A percentile compares a stretch with the other conserved stretches of the same genome.
Conservation (phyloP, 2,329 filamentous ascomycete genomes). For the Fusarium dimerum region DNA sequence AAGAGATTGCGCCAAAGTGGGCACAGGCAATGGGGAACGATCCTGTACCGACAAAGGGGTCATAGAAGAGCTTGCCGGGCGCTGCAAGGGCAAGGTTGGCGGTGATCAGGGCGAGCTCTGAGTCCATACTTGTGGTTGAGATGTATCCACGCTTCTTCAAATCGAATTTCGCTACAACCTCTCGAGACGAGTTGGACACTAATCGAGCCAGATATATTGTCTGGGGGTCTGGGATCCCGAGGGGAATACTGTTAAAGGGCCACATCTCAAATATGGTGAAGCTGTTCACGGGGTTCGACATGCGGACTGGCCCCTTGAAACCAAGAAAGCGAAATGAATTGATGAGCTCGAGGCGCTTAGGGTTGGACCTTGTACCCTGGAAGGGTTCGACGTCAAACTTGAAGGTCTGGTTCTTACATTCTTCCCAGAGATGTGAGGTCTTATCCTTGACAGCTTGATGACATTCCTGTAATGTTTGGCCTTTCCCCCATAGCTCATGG, state of each 20-base stretch:
- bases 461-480: conserved; percentile 64
- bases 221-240: conserved; percentile 55
- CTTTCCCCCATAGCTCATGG: conserved; percentile 86
- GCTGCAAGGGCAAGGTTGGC: conserved; percentile 85
- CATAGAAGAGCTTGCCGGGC: conserved; percentile 85
- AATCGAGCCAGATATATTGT: conserved; percentile 71
- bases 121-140: conserved; percentile 95
- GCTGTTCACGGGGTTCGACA: conserved; percentile 71
- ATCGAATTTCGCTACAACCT: conserved; percentile 73
- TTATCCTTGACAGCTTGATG: conserved; percentile 63
- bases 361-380: conserved; percentile 66
- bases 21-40: conserved; percentile 89
- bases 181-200: conserved; percentile 66
- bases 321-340: conserved; percentile 77
- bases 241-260: conserved; percentile 53
- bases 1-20: conserved; percentile 81
- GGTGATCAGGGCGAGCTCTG: conserved; percentile 86
- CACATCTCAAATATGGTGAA: conserved; percentile 87
- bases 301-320: conserved; percentile 75
- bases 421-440: conserved; percentile 65
- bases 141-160: conserved; percentile 94
- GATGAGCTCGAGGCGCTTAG: conserved; percentile 72
- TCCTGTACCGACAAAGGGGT: conserved; percentile 94
- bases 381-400: conserved; percentile 85
- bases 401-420: conserved; percentile 69